Base-by-base conservation (phyloP, 73 alveolate species). In the Paramecium biaurelia region DNA sequence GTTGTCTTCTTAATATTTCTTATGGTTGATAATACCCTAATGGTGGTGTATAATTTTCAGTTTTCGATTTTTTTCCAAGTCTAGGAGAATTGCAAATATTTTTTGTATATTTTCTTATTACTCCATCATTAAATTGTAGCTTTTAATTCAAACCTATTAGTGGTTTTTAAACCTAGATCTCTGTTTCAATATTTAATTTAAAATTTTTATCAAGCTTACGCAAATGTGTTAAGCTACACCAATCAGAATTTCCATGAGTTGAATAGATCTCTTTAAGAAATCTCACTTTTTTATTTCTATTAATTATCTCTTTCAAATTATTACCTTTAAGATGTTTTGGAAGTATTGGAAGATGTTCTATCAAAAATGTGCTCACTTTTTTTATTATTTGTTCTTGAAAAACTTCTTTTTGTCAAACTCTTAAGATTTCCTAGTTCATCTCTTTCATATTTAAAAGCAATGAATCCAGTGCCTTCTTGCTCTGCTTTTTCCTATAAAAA, bases 351-450 rank as follows among this genome's bases (percentile, higher is more conserved):
- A 2, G 84, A 12, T 32, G 45, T 32, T 24, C 84, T 63, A 63
- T 63, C 84, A 32, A 14, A 26, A 10, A 63, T 63, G 3, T 30
- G 84, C 18, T 53, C 68, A 18, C 68, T 53, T 53, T 53, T 53
- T 53, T 53, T 53, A 18, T 53, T 53, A 53, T 53, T n/a, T 2
- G 30, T 63, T 63, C 84, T 63, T 63, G 41, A 30, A 32, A 12
- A 23, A 63, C 21, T 63, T 63, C 84, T 63, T 20, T 63, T 63
- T 12, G 84, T 30, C 30, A 26, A 11, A 1, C 86, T 67, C n/a
- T 37, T 30, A 8, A 72, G 58, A 72, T 72, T 70, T 21, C 86
- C 86, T 35, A 72, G 7, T 72, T 72, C 59, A 15, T 70, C 86
- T 28, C 86, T 32, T 70, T 70, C 86, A 72, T 72, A 38, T 14